Percentiles rank a stretch among this genome's conserved stretches.
Evolutionary conservation across 257 asterid genomes (phyloP).

Genomic region (Cinchona pubescens): DNA sequence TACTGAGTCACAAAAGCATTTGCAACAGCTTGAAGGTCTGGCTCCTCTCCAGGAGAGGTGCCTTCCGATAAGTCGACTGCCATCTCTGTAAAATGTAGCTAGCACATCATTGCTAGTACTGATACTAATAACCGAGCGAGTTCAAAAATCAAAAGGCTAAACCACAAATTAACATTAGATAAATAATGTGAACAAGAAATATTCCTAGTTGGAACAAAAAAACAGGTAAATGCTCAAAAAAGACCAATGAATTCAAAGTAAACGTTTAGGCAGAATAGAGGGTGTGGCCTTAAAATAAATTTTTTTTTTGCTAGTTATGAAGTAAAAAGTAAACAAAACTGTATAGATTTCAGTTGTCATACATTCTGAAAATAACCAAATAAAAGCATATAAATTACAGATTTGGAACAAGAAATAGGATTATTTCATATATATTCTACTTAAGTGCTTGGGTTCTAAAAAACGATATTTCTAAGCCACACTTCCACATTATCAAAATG

Average conservation of each 20-base stretch:
- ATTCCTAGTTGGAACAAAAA: no score
- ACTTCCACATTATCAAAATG: not conserved
- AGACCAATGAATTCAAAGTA: not conserved
- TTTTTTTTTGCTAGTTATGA: not conserved
- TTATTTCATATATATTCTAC: not conserved
- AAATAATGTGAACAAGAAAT: not conserved
- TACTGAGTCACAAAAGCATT: conserved; percentile 38
- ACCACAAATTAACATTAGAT: not conserved
- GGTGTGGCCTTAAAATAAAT: no score
- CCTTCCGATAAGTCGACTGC: conserved; percentile 14
- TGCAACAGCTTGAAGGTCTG: conserved; percentile 28
- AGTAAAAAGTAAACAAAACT: not conserved
- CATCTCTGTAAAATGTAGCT: conserved; percentile 39
- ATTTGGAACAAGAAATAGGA: not conserved
- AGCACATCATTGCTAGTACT: not conserved
- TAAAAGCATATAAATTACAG: not conserved
- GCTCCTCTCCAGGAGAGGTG: conserved; percentile 6
- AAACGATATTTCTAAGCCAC: not conserved
- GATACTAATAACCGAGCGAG: not conserved
- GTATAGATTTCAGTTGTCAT: not conserved
- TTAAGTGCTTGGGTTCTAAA: not conserved
- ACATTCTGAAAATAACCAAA: not conserved
- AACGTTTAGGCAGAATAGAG: not conserved
- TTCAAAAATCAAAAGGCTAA: not conserved
- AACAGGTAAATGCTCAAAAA: not conserved